Conservation (phyloP, 306 rosid genomes). For the Castanea mollissima region DNA sequence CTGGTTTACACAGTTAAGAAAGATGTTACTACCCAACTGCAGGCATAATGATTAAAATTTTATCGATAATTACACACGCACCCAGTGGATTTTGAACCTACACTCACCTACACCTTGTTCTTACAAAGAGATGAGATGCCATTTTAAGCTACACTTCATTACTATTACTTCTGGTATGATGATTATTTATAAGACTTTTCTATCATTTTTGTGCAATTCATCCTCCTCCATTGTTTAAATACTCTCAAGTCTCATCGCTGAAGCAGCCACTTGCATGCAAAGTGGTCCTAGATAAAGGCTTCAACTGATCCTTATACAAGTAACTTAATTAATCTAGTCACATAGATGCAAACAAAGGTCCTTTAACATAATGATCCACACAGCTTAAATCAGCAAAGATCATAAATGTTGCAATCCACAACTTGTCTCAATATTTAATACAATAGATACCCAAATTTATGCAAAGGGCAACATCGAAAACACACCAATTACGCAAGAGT, state of each 20-base stretch:
- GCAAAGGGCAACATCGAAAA: not conserved
- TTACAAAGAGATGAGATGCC: no score
- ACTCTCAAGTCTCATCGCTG: no score
- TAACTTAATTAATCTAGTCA: not conserved
- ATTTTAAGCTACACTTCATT: no score
- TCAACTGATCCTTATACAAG: not conserved
- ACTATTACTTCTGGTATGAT: no score
- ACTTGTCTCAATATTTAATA: not conserved
- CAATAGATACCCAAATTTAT: not conserved
- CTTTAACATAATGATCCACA: not conserved
- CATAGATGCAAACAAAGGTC: not conserved
- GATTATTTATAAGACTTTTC: no score
- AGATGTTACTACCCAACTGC: not conserved
- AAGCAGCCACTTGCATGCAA: not conserved
- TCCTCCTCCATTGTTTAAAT: no score
- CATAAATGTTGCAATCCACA: not conserved
- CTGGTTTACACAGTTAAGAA: no score
- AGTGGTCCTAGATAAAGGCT: not conserved
- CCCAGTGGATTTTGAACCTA: no score
- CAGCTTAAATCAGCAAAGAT: not conserved
- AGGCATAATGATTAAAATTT: not conserved
- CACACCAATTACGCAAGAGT: no score
- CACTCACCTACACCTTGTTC: no score
- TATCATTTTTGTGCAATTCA: no score
- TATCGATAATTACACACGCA: no score